phyloP scores from a whole-genome alignment of 1,139 yeast genomes.

The Scheffersomyces cryptocercus region DNA sequence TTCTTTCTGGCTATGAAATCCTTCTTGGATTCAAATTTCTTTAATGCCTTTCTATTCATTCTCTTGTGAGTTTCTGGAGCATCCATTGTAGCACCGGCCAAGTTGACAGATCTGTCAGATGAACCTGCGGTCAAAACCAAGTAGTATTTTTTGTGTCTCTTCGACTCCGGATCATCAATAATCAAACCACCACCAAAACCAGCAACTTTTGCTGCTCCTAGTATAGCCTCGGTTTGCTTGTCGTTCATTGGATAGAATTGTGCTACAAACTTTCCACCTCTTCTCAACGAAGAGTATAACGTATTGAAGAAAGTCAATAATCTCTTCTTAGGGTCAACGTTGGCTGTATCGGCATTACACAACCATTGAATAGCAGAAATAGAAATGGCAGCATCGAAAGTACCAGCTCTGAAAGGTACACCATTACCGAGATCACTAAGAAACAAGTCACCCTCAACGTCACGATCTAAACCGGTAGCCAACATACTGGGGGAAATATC shows the following conservation, averaged over 20 bases:
- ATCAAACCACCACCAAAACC: conserved; percentile 97
- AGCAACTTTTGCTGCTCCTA: conserved; percentile 85
- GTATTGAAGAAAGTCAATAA: conserved; percentile 82
- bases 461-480: conserved; percentile 90
- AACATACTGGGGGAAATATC: conserved; percentile 96
- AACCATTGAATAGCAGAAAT: conserved; percentile 98
- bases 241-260: conserved; percentile 96
- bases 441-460: conserved; percentile 89
- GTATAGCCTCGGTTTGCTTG: conserved; percentile 73
- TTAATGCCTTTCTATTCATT: conserved; percentile 51
- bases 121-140: conserved; percentile 88
- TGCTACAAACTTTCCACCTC: conserved; percentile 97
- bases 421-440: conserved; percentile 93
- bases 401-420: conserved; percentile 92
- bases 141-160: conserved; percentile 87
- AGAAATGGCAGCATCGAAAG: conserved; percentile 95
- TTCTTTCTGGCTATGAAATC: conserved; percentile 89
- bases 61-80: conserved; percentile 49
- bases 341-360: conserved; percentile 88
- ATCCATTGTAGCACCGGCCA: conserved; percentile 80
- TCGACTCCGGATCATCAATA: conserved; percentile 90
- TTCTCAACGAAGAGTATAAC: conserved; percentile 76
- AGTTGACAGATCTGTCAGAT: conserved; percentile 65
- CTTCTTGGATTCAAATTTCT: conserved; percentile 69
- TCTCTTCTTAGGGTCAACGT: conserved; percentile 85